phyloP scores from a whole-genome alignment of 1,139 yeast genomes.

The Diutina rugosa region DNA sequence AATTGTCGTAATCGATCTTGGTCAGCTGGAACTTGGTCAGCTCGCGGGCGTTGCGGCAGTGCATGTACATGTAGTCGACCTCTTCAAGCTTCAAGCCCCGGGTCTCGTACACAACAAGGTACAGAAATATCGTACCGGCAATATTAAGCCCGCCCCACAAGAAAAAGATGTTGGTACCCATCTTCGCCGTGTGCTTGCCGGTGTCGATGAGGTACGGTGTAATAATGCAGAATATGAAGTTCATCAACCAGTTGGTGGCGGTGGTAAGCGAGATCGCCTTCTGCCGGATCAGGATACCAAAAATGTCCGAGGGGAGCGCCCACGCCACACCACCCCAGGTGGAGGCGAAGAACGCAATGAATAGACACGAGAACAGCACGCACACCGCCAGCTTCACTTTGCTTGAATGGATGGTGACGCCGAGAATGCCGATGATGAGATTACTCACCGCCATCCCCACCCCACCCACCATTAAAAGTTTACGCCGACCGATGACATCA shows the following conservation, averaged over 20 bases:
- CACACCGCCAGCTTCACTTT: constrained; percentile 19
- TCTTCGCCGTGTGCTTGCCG: constrained; percentile 8
- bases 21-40: constrained; percentile 28
- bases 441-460: constrained; percentile 50
- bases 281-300: constrained; percentile 8
- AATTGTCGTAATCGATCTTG: constrained; percentile 16
- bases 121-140: constrained; percentile 8
- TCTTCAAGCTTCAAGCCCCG: constrained; percentile 9
- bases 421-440: constrained; percentile 53
- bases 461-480: constrained; percentile 49
- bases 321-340: constrained; percentile 9
- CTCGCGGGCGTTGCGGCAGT: constrained; percentile 31
- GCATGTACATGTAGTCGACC: constrained; percentile 14
- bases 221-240: constrained; percentile 9
- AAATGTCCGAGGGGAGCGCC: constrained; percentile 9
- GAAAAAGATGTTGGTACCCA: constrained; percentile 9
- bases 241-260: constrained; percentile 10
- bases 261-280: constrained; percentile 9
- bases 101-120: constrained; percentile 9
- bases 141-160: constrained; percentile 10
- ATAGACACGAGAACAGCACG: constrained; percentile 9
- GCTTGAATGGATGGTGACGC: constrained; percentile 35
- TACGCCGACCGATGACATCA: constrained; percentile 57
- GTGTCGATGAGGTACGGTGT: constrained; percentile 9
- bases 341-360: constrained; percentile 9